phyloP scores from a whole-genome alignment of 352 stramenopile genomes.

The Pythium guiyangense region DNA sequence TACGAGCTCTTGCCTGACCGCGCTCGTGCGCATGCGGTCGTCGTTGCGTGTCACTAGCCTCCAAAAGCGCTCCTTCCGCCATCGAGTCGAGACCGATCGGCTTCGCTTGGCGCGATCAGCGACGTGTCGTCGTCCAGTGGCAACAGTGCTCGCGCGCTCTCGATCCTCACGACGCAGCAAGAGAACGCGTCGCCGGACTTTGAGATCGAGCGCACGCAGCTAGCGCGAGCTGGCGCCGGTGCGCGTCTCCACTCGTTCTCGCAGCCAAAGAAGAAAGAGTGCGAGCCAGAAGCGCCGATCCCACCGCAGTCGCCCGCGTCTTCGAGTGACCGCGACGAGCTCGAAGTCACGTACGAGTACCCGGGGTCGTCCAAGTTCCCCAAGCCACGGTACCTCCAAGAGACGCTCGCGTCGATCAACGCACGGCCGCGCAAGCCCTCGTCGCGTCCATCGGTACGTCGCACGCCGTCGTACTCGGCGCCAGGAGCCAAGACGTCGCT shows the following conservation, averaged over 20 bases:
- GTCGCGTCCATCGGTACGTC: constrained; percentile 6
- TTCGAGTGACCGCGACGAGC: constrained; percentile 31
- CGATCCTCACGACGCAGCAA: constrained; percentile 6
- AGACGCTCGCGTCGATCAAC: constrained; percentile 54
- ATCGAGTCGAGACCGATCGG: constrained; percentile 5
- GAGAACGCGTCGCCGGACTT: background rate
- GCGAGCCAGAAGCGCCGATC: constrained; percentile 19
- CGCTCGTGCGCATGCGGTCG: no score
- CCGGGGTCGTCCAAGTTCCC: constrained; percentile 12
- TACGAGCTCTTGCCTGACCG: background rate
- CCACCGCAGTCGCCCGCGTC: constrained; percentile 25
- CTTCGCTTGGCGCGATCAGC: background rate
- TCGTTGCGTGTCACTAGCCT: background rate
- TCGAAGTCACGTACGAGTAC: constrained; percentile 30
- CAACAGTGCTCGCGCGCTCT: background rate
- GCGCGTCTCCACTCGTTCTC: constrained; percentile 41
- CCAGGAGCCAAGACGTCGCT: constrained; percentile 18
- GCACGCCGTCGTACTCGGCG: constrained; percentile 18
- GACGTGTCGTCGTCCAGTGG: background rate
- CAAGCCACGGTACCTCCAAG: constrained; percentile 42
- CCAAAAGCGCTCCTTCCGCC: background rate
- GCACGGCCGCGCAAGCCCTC: constrained; percentile 27
- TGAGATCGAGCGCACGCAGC: constrained; percentile 1
- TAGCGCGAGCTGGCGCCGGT: background rate
- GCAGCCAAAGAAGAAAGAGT: constrained; percentile 25